These are phyloP conservation scores for Torulaspora microellipsoides DNA, from an alignment of 805 yeast genomes.

Conservation along the genomic window DNA sequence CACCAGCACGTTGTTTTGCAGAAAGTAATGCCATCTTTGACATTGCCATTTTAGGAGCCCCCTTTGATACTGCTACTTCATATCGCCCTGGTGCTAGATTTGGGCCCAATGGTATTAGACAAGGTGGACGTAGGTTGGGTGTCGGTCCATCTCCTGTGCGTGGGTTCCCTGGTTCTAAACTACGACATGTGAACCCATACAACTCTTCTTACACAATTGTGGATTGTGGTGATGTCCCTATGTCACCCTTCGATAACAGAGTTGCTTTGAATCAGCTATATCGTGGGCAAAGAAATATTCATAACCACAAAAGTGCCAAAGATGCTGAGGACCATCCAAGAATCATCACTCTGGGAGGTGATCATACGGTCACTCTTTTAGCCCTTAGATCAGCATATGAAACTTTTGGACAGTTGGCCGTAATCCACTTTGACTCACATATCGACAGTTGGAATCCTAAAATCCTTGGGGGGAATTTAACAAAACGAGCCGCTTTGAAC, in stretches of 20 bases:
- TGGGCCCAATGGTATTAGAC: constrained; percentile 52
- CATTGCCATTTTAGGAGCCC: constrained; percentile 56
- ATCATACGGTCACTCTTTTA: constrained; percentile 53
- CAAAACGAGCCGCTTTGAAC: constrained; percentile 50
- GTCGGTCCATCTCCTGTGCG: constrained; percentile 41
- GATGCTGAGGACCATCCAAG: constrained; percentile 34
- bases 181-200: constrained; percentile 43
- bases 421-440: constrained; percentile 64
- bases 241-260: constrained; percentile 57
- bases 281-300: constrained; percentile 50
- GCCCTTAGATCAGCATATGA: constrained; percentile 49
- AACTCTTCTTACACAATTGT: constrained; percentile 38
- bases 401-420: constrained; percentile 43
- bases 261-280: too few relatives aligned
- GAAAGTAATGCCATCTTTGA: constrained; percentile 31
- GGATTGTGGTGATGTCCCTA: constrained; percentile 59
- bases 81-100: constrained; percentile 56
- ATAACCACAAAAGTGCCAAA: constrained; percentile 32
- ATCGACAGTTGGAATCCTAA: constrained; percentile 65
- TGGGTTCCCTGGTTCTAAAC: constrained; percentile 36
- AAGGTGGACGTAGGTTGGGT: constrained; percentile 43
- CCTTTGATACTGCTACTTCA: constrained; percentile 54
- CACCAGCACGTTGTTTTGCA: constrained; percentile 14
- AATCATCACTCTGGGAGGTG: constrained; percentile 56
- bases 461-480: constrained; percentile 53